phyloP scores from a whole-genome alignment of 345 rosid genomes.

The Geranium rotundifolium region DNA sequence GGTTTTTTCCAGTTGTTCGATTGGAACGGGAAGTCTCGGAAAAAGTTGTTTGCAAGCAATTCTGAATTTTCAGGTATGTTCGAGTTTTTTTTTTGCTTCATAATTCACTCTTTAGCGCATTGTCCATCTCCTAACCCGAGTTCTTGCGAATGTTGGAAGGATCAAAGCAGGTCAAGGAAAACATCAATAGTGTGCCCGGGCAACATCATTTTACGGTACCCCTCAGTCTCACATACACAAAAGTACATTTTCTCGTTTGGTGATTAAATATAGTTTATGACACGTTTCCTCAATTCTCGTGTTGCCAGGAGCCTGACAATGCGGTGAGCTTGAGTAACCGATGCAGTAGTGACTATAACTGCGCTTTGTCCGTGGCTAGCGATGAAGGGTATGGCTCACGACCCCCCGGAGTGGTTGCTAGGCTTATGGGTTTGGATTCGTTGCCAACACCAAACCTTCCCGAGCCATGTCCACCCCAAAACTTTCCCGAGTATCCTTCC shows the following conservation, averaged over 20 bases:
- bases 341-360: constrained; percentile 39
- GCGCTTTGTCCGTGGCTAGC: constrained; percentile 54
- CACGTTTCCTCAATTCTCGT: constrained; percentile 5
- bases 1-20: constrained; percentile 59
- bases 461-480: constrained; percentile 27
- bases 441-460: constrained; percentile 46
- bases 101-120: neutral
- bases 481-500: constrained; percentile 18
- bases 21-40: constrained; percentile 79
- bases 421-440: constrained; percentile 91
- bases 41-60: constrained; percentile 51
- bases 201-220: constrained; percentile 30
- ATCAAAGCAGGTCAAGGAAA: constrained; percentile 35
- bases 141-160: constrained; percentile 20
- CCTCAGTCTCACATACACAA: neutral
- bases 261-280: constrained; percentile 2
- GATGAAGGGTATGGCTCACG: constrained; percentile 51
- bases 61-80: constrained; percentile 36
- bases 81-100: neutral
- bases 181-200: constrained; percentile 17
- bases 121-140: neutral
- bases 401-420: constrained; percentile 86
- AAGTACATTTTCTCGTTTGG: neutral
- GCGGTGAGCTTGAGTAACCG: constrained; percentile 30
- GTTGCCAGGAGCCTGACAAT: constrained; percentile 19